These are phyloP conservation scores for Pleodorina starrii DNA, from an alignment of 139 green algal species.

Conservation along the genomic window DNA sequence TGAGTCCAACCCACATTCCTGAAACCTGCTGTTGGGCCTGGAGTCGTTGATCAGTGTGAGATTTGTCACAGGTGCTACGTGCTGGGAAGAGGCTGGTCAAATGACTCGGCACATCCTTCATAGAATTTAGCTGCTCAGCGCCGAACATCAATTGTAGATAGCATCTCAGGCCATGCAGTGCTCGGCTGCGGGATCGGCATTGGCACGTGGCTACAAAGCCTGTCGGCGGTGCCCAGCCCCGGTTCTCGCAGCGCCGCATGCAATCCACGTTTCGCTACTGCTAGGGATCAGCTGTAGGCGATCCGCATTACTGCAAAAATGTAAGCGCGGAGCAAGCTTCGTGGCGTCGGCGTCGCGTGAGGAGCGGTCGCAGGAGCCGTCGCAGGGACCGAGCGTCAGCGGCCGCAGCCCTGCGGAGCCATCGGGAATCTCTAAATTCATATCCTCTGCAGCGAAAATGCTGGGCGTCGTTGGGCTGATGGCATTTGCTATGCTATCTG, in stretches of 20 bases:
- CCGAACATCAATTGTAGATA: background rate
- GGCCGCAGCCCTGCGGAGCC: background rate
- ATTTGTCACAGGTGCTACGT: too few relatives aligned
- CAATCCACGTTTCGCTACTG: background rate
- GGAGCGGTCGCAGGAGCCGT: background rate
- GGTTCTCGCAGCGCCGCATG: background rate
- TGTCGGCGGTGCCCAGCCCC: slow-evolving; percentile 16
- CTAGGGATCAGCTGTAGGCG: background rate
- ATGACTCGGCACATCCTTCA: slow-evolving; percentile 1
- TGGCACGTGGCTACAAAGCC: background rate
- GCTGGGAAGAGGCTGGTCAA: too few relatives aligned
- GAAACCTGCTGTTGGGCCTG: too few relatives aligned
- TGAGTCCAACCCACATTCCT: too few relatives aligned
- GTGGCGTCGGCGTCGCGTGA: slow-evolving; percentile 12
- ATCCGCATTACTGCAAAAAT: background rate
- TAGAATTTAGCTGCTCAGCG: too few relatives aligned
- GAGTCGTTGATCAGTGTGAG: too few relatives aligned
- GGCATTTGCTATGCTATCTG: background rate
- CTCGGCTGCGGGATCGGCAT: slow-evolving; percentile 7
- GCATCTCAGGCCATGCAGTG: slow-evolving; percentile 27
- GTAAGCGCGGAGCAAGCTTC: background rate
- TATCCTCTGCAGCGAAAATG: background rate
- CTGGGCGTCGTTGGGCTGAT: slow-evolving; percentile 7
- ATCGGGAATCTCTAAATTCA: background rate
- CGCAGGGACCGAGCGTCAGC: background rate